These are phyloP conservation scores for Chrysochromulina tobinii DNA, from an alignment of 78 protist genomes.

Conservation along the genomic window DNA sequence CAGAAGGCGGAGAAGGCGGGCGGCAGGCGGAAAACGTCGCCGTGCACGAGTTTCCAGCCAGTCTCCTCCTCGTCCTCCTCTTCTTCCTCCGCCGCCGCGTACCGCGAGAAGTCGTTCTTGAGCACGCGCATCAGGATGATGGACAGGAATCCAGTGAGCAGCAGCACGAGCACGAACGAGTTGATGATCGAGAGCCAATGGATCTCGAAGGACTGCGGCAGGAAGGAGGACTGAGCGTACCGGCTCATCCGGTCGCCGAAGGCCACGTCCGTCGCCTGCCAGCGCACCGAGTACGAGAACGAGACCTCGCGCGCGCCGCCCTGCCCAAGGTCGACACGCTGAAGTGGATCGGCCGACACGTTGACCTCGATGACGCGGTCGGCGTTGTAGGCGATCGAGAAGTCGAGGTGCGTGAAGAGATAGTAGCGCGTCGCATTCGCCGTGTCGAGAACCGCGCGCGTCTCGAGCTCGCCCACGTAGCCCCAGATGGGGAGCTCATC, in stretches of 20 bases:
- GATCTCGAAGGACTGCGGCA: slow-evolving; percentile 80
- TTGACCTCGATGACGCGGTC: slow-evolving; percentile 64
- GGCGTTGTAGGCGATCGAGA: slow-evolving; percentile 82
- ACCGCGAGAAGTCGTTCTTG: slow-evolving; percentile 86
- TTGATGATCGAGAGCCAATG: slow-evolving; percentile 96
- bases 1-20: slow-evolving; percentile 68
- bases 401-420: slow-evolving; percentile 86
- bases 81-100: slow-evolving; percentile 46
- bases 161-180: slow-evolving; percentile 84
- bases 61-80: slow-evolving; percentile 82
- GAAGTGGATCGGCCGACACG: slow-evolving; percentile 40
- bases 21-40: slow-evolving; percentile 98
- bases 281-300: slow-evolving; percentile 86
- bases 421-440: slow-evolving; percentile 30
- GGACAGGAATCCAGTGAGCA: slow-evolving; percentile 88
- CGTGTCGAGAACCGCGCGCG: not conserved
- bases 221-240: slow-evolving; percentile 41
- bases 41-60: slow-evolving; percentile 97
- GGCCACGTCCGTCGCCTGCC: slow-evolving; percentile 69
- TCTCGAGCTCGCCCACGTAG: slow-evolving; percentile 62
- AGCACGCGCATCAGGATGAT: slow-evolving; percentile 87
- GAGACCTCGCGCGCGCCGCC: slow-evolving; percentile 7
- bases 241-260: slow-evolving; percentile 52
- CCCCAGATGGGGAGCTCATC: slow-evolving; percentile 51
- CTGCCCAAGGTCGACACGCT: slow-evolving; percentile 10